Evolutionary conservation across 2,329 filamentous ascomycete species (phyloP), one percentile per base, ranked within the genome.

Genomic region (Passalora sequoiae): DNA sequence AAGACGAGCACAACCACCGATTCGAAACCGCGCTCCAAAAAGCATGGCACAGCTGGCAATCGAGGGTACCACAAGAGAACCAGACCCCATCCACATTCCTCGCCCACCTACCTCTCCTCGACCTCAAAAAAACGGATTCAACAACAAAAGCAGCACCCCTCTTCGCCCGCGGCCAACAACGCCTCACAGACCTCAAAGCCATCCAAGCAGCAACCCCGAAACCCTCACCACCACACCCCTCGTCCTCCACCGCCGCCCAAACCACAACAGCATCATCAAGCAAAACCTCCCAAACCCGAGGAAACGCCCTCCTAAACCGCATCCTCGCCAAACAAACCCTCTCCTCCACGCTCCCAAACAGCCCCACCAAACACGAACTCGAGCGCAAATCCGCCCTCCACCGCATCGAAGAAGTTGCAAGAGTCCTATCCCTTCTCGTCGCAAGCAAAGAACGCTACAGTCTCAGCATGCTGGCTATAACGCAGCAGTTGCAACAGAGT

Each of bases 131-230:
- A 24, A 77, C 76, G 60, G 65, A 70, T 4, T 76, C 76, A 0
- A 61, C 66, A 20, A 45, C 46, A 28, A 77, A 76, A 43, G 69
- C 75, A 15, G 75, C 78, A 9, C 75, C 78, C 1, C 54, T 83
- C 4, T 69, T 83, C 20, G 72, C 75, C 37, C 85, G 81, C 58
- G 84, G 84, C 21, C 81, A 86, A 53, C 77, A 76, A 46, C 76
- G 81, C 6, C 71, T 89, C n/a, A 73, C 80, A 44, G 80, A 84
- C 38, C 70, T 89, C 54, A 86, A 83, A 63, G 72, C 74, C 37
- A 78, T 72, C 47, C 54, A 51, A 40, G 48, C 55, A 19, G 49
- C 46, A 52, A 63, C 32, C 13, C 44, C 32, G 29, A 36, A 40
- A 16, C 13, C 32, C 15, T 17, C 38, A 6, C 6, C 35, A 27